Evolutionary conservation across 805 yeast species (phyloP), one percentile per base, ranked within the genome.

Genomic region (Yamadazyma akitaensis): DNA sequence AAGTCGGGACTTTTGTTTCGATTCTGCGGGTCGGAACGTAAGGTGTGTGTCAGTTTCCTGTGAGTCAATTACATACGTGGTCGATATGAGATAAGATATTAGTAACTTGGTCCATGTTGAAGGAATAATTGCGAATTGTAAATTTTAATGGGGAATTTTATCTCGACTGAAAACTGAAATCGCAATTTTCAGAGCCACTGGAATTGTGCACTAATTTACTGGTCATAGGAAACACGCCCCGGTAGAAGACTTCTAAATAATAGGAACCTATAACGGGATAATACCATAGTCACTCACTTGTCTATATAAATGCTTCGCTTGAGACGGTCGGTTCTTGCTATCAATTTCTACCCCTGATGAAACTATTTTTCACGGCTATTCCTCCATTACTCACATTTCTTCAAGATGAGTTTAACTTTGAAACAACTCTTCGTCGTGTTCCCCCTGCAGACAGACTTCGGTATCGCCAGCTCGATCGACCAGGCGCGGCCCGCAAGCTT

Each of bases 41-140:
- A 28, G n/a, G n/a, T 13, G n/a, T 10, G 16, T 17, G 41, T 40
- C 40, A 37, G 49, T 30, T 44, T 42, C 13, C 18, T 9, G 17
- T 37, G 43, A 34, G 11, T 17, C 25, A 40, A 24, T 41, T 39
- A 73, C 80, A 51, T 68, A 76, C 80, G 33, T 62, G 53, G 50
- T 78, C 82, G 43, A 78, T 65, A 38, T 70, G 61, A 43, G 76
- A 65, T 57, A 80, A 71, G 51, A 72, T 70, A 34, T 68, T 60
- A 56, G 75, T 78, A 44, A 72, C 65, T 64, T 75, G 80, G 18
- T 70, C 66, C 56, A 52, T 52, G 16, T 35, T 28, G 25, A 37
- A 21, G 17, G 38, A 33, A 33, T 33, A 33, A 33, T 33, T 33
- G 37, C 17, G 37, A 33, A 33, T 34, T 10, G 14, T 21, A 34